A percentile compares a stretch with the other conserved stretches of the same genome.
phyloP scores from a whole-genome alignment of 495 filamentous ascomycete species.

The Bryoglossum gracile region DNA sequence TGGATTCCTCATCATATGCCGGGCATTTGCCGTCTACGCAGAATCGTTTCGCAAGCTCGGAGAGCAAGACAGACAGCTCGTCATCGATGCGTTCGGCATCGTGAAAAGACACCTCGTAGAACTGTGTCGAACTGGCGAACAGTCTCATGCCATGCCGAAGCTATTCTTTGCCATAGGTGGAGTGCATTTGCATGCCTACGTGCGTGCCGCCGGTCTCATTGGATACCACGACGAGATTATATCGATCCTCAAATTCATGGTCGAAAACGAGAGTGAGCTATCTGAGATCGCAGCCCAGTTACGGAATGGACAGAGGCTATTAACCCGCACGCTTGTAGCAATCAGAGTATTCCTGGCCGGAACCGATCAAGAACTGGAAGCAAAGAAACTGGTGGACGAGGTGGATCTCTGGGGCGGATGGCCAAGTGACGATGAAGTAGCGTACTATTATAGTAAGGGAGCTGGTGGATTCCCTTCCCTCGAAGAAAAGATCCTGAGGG shows the following conservation, averaged over 20 bases:
- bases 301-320: slow-evolving; percentile 9
- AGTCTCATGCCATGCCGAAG: not conserved
- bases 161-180: slow-evolving; percentile 15
- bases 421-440: slow-evolving; percentile 18
- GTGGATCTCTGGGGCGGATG: slow-evolving; percentile 22
- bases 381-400: slow-evolving; percentile 9
- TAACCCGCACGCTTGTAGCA: slow-evolving; percentile 16
- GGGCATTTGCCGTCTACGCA: slow-evolving; percentile 37
- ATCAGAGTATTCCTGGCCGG: slow-evolving; percentile 5
- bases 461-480: too few relatives aligned
- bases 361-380: slow-evolving; percentile 2
- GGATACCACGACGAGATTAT: slow-evolving; percentile 45
- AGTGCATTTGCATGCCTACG: slow-evolving; percentile 43
- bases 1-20: slow-evolving; percentile 41
- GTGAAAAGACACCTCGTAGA: slow-evolving; percentile 14
- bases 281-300: slow-evolving; percentile 2
- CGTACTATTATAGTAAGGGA: too few relatives aligned
- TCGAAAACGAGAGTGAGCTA: slow-evolving; percentile 13
- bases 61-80: not conserved
- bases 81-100: not conserved
- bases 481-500: too few relatives aligned
- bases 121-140: slow-evolving; percentile 1
- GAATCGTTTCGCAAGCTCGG: slow-evolving; percentile 9
- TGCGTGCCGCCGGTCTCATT: slow-evolving; percentile 43
- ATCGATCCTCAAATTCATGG: slow-evolving; percentile 48